Percentiles rank a stretch among this genome's conserved stretches.
phyloP scores from a whole-genome alignment of 1,284 basidiomycete genomes.

The Testicularia cyperi region DNA sequence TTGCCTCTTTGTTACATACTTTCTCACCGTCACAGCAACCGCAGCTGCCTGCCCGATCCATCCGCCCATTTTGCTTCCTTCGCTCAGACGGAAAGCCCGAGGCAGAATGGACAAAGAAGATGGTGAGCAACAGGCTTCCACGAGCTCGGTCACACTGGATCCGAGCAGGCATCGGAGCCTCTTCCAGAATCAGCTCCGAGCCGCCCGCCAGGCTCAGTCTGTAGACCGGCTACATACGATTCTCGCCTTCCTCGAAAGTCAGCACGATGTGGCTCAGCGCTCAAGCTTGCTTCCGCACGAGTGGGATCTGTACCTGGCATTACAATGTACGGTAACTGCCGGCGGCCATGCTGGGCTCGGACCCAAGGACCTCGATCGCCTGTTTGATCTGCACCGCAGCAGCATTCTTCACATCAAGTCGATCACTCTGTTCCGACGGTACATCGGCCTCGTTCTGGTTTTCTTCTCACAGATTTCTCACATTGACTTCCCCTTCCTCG shows the following conservation, averaged over 20 bases:
- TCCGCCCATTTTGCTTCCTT: no score
- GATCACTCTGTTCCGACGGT: conserved; percentile 19
- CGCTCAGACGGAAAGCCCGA: no score
- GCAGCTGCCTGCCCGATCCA: no score
- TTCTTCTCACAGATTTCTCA: conserved; percentile 9
- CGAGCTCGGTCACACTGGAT: neutral
- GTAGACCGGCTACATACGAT: neutral
- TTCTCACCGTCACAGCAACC: no score
- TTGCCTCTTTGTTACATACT: no score
- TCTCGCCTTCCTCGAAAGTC: neutral
- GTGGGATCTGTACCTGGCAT: conserved; percentile 16
- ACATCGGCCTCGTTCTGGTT: conserved; percentile 18
- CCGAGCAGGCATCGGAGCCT: neutral
- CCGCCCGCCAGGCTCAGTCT: neutral
- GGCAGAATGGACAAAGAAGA: neutral
- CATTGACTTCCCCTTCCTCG: neutral
- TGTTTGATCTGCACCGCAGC: conserved; percentile 34
- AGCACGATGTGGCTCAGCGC: neutral
- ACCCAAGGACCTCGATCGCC: neutral
- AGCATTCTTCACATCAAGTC: conserved; percentile 9
- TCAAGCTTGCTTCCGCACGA: conserved; percentile 2
- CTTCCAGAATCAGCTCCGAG: neutral
- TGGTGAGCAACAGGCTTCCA: neutral
- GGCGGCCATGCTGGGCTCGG: no score
- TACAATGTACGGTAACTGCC: no score